Evolutionary conservation across 257 asterid species (phyloP), one percentile per base, ranked within the genome.

Genomic region (Lavandula angustifolia): DNA sequence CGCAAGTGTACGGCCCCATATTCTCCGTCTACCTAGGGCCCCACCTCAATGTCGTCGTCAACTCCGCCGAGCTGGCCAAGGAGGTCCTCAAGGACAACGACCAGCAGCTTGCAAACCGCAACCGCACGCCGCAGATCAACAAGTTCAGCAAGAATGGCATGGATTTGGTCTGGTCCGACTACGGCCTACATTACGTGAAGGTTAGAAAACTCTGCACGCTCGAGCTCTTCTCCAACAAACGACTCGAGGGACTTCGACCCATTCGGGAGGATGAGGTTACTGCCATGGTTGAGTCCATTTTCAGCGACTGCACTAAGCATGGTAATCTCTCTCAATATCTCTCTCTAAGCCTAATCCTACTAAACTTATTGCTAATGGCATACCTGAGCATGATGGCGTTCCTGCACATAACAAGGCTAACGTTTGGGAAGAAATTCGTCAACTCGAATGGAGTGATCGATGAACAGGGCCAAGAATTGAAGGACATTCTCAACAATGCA

Each of bases 111-210:
- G 86, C 84, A 3, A 41, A 78, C 56, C 41, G 86, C 69, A 75
- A 78, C 71, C 65, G 86, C 70, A 78, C 79, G 0, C 60, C 51
- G 9, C 75, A 66, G 72, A 79, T 76, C 37, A 74, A 73, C 2
- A 86, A 76, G 68, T 74, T 86, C 67, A 89, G 95, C 74, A 82
- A 82, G 69, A 78, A 84, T 58, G 96, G 95, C 3, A 77, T 72
- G 81, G 98, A 88, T 47, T 73, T 91, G 71, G 88, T 91, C 17
- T 91, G 98, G 98, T 80, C 98, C 2, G 98, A 88, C 54, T 91
- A 91, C 31, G 96, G 98, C 0, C 91, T 96, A 0, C 98, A 91
- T 73, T 88, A 91, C 44, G 98, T 88, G 0, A 91, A 86, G 60
- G 95, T 91, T 0, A 76, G 98, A 62, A 91, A 91, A 66, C 54